A percentile compares a stretch with the other conserved stretches of the same genome.
Conservation (phyloP, 2,329 filamentous ascomycete genomes). For the Bipolaris bicolor region DNA sequence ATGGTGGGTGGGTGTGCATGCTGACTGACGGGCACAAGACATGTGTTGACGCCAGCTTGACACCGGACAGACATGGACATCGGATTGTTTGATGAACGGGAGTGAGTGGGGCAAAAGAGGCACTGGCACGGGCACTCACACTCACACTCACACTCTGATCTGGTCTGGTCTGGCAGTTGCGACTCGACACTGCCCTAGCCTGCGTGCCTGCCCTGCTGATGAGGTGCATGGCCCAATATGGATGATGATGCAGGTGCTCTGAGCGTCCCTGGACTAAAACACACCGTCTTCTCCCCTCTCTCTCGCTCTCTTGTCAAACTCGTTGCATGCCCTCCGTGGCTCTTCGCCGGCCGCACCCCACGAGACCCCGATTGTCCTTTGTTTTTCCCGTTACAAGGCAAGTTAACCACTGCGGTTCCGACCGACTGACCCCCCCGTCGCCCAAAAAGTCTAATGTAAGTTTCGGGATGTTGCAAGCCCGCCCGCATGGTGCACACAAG, state of each 20-base stretch:
- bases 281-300: background rate
- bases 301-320: slow-evolving; percentile 1
- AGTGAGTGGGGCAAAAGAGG: too few species aligned
- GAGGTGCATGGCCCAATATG: slow-evolving; percentile 9
- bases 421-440: slow-evolving; percentile 1
- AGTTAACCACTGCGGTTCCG: slow-evolving; percentile 1
- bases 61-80: background rate
- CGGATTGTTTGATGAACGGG: background rate
- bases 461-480: slow-evolving; percentile 5
- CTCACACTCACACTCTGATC: too few species aligned
- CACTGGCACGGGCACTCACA: too few species aligned
- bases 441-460: background rate
- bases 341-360: background rate
- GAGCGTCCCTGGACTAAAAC: slow-evolving; percentile 8
- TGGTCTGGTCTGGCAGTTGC: background rate
- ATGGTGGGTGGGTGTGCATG: slow-evolving; percentile 12
- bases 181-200: slow-evolving; percentile 1
- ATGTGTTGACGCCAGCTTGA: slow-evolving; percentile 8
- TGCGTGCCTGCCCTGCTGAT: slow-evolving; percentile 9
- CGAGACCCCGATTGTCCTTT: background rate
- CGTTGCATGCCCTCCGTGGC: background rate
- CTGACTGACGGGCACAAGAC: slow-evolving; percentile 9
- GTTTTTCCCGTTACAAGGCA: background rate
- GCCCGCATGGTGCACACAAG: background rate
- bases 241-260: slow-evolving; percentile 13